A percentile compares a stretch with the other conserved stretches of the same genome.
phyloP scores from a whole-genome alignment of 495 filamentous ascomycete genomes.

The Amorphotheca resinae region DNA sequence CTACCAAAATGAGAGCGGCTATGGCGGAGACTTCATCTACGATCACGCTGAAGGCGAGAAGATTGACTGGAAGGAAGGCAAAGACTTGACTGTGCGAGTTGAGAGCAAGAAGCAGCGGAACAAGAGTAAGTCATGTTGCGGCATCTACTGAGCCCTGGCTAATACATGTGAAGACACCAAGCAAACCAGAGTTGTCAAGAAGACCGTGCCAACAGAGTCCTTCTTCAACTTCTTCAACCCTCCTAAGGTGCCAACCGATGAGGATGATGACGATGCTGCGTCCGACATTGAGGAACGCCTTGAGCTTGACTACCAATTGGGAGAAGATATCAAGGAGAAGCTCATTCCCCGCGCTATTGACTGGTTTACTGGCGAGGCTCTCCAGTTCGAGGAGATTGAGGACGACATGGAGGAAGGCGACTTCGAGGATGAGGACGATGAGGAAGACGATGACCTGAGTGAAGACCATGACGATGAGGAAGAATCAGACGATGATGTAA shows the following conservation, averaged over 20 bases:
- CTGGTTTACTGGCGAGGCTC: constrained; percentile 98
- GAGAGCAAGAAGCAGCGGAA: constrained; percentile 99
- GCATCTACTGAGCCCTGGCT: background rate
- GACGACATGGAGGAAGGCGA: constrained; percentile 77
- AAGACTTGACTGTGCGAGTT: constrained; percentile 85
- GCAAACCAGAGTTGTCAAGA: constrained; percentile 97
- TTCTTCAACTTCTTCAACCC: constrained; percentile 99
- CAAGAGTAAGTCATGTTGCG: constrained; percentile 64
- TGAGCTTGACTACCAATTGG: constrained; percentile 97
- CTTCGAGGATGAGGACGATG: constrained; percentile 81
- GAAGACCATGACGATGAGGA: constrained; percentile 82
- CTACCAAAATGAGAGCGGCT: constrained; percentile 98
- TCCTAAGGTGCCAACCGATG: constrained; percentile 69
- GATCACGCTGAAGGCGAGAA: constrained; percentile 96
- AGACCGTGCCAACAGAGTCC: constrained; percentile 93
- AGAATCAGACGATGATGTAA: constrained; percentile 90
- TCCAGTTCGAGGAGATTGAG: constrained; percentile 90
- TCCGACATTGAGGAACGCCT: constrained; percentile 95
- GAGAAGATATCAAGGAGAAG: constrained; percentile 99
- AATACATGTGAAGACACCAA: constrained; percentile 62
- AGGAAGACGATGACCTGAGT: constrained; percentile 78
- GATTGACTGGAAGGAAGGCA: constrained; percentile 90
- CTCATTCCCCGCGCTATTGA: constrained; percentile 97
- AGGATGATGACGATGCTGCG: constrained; percentile 64
- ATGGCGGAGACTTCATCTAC: constrained; percentile 98